These are phyloP conservation scores for Cutaneotrichosporon sp. DNA, from an alignment of 1,284 basidiomycete species.

Conservation along the genomic window DNA sequence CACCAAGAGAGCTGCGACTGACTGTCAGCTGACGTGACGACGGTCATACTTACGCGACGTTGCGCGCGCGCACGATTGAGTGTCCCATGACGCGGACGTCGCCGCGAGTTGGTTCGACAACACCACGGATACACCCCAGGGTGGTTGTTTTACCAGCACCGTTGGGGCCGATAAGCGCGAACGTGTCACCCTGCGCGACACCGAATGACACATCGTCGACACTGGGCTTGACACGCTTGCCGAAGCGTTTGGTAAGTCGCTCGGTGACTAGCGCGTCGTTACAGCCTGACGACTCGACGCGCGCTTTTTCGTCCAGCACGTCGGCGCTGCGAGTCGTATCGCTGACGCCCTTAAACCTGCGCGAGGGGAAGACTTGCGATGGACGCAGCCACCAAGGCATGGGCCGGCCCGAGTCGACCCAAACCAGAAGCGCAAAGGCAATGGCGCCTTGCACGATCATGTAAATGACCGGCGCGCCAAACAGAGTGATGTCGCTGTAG, in stretches of 20 bases:
- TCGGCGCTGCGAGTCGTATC: slow-evolving; percentile 27
- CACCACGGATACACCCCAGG: slow-evolving; percentile 31
- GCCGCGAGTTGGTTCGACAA: slow-evolving; percentile 55
- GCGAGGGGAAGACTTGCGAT: background rate
- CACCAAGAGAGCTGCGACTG: slow-evolving; percentile 53
- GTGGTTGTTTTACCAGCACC: slow-evolving; percentile 72
- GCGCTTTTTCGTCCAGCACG: slow-evolving; percentile 55
- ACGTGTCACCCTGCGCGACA: slow-evolving; percentile 60
- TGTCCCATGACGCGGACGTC: slow-evolving; percentile 61
- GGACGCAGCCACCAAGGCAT: slow-evolving; percentile 27
- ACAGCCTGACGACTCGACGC: slow-evolving; percentile 43
- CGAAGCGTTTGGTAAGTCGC: slow-evolving; percentile 63
- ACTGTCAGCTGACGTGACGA: background rate
- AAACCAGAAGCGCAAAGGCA: slow-evolving; percentile 58
- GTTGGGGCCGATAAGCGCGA: slow-evolving; percentile 71
- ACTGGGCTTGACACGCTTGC: slow-evolving; percentile 52
- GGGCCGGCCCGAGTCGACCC: slow-evolving; percentile 58
- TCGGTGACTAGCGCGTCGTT: slow-evolving; percentile 60
- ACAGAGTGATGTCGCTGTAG: slow-evolving; percentile 57
- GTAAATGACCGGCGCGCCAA: slow-evolving; percentile 70
- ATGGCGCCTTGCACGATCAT: slow-evolving; percentile 57
- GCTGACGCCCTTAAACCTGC: background rate
- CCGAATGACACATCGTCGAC: slow-evolving; percentile 70
- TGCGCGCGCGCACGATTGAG: slow-evolving; percentile 60
- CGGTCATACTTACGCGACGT: slow-evolving; percentile 54